A percentile compares a stretch with the other conserved stretches of the same genome.
Conservation (phyloP, 2,329 filamentous ascomycete species). For the Trichophaea hybrida region DNA sequence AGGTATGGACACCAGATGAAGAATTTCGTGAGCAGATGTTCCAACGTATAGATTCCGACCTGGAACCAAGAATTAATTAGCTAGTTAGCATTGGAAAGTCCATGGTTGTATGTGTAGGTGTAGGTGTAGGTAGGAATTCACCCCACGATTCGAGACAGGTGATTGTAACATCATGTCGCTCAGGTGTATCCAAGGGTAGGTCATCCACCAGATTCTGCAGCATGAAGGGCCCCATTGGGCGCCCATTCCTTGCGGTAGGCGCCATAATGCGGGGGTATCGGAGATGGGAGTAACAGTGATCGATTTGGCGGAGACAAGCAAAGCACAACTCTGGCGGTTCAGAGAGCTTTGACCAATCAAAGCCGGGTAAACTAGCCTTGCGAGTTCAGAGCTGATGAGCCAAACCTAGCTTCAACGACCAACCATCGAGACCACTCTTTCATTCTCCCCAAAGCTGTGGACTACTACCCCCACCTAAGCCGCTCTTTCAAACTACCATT, state of each 20-base stretch:
- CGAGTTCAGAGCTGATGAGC: not conserved
- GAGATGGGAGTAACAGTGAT: not conserved
- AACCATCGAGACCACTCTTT: not conserved
- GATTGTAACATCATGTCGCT: constrained; percentile 23
- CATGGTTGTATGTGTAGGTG: not conserved
- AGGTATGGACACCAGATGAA: constrained; percentile 68
- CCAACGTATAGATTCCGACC: constrained; percentile 55
- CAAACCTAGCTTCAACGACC: not conserved
- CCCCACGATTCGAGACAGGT: constrained; percentile 25
- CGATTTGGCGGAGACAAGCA: no score
- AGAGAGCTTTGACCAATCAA: not conserved
- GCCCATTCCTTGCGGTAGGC: not conserved
- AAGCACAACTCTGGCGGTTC: no score
- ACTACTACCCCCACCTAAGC: not conserved
- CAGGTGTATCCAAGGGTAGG: constrained; percentile 25
- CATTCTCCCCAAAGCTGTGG: not conserved
- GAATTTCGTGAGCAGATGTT: constrained; percentile 55
- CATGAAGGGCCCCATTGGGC: constrained; percentile 24
- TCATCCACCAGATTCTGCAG: constrained; percentile 24
- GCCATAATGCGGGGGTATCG: not conserved
- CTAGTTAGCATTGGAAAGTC: not conserved
- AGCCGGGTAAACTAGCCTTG: not conserved
- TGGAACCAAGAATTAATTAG: constrained; percentile 27
- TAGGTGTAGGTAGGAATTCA: not conserved
- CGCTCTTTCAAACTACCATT: not conserved